Base-by-base conservation (phyloP, 176 grass and related monocot genomes). In the Eleusine indica region DNA sequence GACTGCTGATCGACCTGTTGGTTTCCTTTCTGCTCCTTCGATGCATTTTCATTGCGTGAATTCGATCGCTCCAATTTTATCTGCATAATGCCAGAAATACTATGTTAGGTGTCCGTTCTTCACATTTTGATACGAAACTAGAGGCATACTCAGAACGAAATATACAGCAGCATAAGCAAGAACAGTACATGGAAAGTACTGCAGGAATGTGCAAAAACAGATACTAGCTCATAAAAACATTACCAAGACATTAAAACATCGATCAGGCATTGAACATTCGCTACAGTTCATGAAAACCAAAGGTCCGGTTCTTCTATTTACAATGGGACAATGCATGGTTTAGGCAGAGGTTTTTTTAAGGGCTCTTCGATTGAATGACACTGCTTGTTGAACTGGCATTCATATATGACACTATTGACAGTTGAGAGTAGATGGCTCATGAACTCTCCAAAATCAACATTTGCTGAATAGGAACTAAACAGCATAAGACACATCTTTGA, bases 11-110 rank as follows among this genome's bases (percentile, higher is more conserved):
- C 75, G 19, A 71, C 22, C 43, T 52, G 84, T 47, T 90, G 51
- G 62, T 84, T 90, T 80, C 75, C 89, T 65, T 87, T 84, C 70
- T 75, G 84, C 42, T 84, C 80, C 48, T 85, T 68, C 32, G 68
- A 82, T 68, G 40, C 25, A 3, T 69, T 28, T 74, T 69, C 73
- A 58, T 70, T 85, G 49, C 0, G 14, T 0, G 19, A 54, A 40
- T 64, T 78, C 9, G 82, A 73, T 8, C 62, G 77, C 29, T 77
- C 78, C 19, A 88, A 44, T 77, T 78, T 91, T 85, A 15, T 73
- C 89, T 91, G 82, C 77, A 75, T 5, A 56, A 66, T 63, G 1
- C 38, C 44, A 90, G 80, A 12, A 75, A 15, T 68, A 71, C 25
- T 76, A 40, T 17, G 52, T 86, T 82, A 86, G 73, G 70, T 49